A percentile compares a stretch with the other conserved stretches of the same genome.
These are phyloP conservation scores for Orychophragmus violaceus DNA, from an alignment of 345 rosid species.

Conservation along the genomic window DNA sequence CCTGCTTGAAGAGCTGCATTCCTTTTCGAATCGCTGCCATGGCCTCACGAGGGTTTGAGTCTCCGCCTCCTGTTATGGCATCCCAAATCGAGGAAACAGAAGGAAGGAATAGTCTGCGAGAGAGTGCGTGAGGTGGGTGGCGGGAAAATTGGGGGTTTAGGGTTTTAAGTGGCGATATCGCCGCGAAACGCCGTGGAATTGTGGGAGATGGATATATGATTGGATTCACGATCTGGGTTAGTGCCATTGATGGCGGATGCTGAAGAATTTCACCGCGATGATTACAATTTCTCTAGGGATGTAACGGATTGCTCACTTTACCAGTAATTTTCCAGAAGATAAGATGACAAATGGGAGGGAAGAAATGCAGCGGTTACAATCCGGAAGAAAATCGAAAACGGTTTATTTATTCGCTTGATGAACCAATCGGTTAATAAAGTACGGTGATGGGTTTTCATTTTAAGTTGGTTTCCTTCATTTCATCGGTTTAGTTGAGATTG, in stretches of 20 bases:
- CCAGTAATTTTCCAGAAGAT: background rate
- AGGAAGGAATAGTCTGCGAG: conserved; percentile 63
- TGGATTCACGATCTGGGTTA: conserved; percentile 32
- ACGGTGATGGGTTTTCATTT: too few species aligned
- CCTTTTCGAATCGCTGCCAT: conserved; percentile 55
- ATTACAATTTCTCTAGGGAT: background rate
- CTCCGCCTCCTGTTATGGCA: conserved; percentile 74
- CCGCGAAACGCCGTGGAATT: conserved; percentile 6
- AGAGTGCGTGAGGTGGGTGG: conserved; percentile 30
- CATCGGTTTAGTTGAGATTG: too few species aligned
- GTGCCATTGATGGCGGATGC: conserved; percentile 31
- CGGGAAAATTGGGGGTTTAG: conserved; percentile 31
- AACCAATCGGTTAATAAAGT: too few species aligned
- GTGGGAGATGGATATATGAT: conserved; percentile 16
- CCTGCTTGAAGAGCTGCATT: conserved; percentile 80
- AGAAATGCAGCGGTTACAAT: background rate
- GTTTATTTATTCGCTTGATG: background rate
- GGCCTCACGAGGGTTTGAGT: conserved; percentile 56
- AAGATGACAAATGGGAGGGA: conserved; percentile 29
- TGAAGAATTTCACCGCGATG: background rate
- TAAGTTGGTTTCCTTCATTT: too few species aligned
- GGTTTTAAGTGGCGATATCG: conserved; percentile 22
- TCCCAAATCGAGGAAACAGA: conserved; percentile 82
- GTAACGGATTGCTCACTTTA: background rate
- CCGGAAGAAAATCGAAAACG: background rate